Base-by-base conservation (phyloP, 805 yeast genomes). In the Candida peoriensis region DNA sequence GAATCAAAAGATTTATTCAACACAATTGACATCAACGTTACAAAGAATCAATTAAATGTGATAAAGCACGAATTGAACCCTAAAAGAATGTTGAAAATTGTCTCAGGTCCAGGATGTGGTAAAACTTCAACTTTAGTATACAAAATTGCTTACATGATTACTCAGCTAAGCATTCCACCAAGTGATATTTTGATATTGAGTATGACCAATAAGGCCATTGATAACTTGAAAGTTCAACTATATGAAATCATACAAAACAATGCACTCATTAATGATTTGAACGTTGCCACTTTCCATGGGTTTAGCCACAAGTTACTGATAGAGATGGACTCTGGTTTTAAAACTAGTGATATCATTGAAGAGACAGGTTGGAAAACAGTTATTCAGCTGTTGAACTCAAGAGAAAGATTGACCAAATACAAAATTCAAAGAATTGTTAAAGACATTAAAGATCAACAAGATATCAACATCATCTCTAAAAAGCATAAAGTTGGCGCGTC, bases 51-150 rank as follows among this genome's bases (percentile, higher is more conserved):
- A 49, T 39, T n/a, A n/a, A n/a, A n/a, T n/a, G n/a, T n/a, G n/a
- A n/a, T n/a, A n/a, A n/a, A n/a, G n/a, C n/a, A n/a, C n/a, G n/a
- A n/a, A n/a, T n/a, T n/a, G n/a, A n/a, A 39, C 5, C 60, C 63
- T 7, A 52, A 60, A 13, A 56, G 64, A 7, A 57, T 78, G 1
- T 53, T 81, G 6, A 64, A 72, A 24, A 63, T 81, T 2, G 60
- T 66, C 8, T 83, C 88, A 0, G 87, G 87, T 0, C 87, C 89
- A 1, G 88, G 89, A 4, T 71, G 83, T 8, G 89, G 90, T 3
- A 81, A 81, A 48, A 79, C 88, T 1, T 60, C 63, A 22, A 79
- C 87, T 0, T 45, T 81, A 20, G 68, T 75, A 5, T 61, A 68
- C 20, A 63, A 83, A 39, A 63, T 81, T 0, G 71, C 71, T 2